Evolutionary conservation across 2,329 filamentous ascomycete species (phyloP).

Genomic region (Ophiostoma sp.): DNA sequence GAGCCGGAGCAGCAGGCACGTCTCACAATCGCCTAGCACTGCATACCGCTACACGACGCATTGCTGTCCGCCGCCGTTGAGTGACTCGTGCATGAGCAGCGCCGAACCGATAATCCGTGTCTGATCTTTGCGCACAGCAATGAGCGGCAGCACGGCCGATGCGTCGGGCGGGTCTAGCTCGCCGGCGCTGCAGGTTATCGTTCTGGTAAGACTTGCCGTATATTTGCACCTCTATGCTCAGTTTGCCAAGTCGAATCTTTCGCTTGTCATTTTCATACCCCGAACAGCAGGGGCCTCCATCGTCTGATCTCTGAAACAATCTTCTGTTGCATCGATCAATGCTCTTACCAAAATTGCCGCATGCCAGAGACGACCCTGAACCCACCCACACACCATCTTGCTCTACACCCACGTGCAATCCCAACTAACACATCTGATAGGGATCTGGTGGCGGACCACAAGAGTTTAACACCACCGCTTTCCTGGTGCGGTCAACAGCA

Average conservation of each 20-base stretch:
- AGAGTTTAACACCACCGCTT: constrained; percentile 84
- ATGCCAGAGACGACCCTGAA: constrained; percentile 14
- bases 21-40: background rate
- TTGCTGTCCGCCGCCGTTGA: background rate
- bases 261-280: constrained; percentile 16
- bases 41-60: constrained; percentile 6
- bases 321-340: constrained; percentile 15
- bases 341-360: background rate
- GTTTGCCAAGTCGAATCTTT: background rate
- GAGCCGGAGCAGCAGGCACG: background rate
- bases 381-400: background rate
- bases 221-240: background rate
- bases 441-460: constrained; percentile 83
- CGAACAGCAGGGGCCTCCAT: background rate
- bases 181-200: constrained; percentile 64
- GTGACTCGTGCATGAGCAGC: background rate
- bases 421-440: constrained; percentile 40
- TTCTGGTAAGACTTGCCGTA: constrained; percentile 54
- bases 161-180: constrained; percentile 20
- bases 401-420: background rate
- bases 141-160: constrained; percentile 24
- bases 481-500: constrained; percentile 76
- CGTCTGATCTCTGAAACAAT: constrained; percentile 6
- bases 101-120: background rate
- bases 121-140: constrained; percentile 13